These are phyloP conservation scores for Davidsoniella australis DNA, from an alignment of 2,329 filamentous ascomycete genomes.

Conservation along the genomic window DNA sequence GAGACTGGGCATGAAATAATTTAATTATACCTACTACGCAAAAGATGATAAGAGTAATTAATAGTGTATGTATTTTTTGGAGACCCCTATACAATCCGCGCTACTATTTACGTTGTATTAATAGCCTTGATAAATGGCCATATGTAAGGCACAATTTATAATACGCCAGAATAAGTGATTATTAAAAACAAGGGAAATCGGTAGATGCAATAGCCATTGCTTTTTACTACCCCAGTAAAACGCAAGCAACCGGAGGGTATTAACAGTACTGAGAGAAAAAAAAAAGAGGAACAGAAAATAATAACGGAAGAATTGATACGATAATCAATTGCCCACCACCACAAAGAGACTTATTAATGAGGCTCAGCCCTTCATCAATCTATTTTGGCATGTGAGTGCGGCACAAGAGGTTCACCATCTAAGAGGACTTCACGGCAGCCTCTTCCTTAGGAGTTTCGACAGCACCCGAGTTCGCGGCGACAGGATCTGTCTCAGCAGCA, in stretches of 20 bases:
- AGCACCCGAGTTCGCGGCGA: neutral
- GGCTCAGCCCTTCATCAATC: neutral
- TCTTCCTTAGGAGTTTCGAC: slow-evolving; percentile 2
- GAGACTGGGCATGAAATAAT: too few species aligned
- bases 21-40: too few species aligned
- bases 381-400: neutral
- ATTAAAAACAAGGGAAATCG: slow-evolving; percentile 1
- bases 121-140: neutral
- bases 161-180: neutral
- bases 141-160: neutral
- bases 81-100: too few species aligned
- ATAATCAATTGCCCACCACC: neutral
- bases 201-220: too few species aligned
- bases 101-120: too few species aligned
- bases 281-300: neutral
- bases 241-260: neutral
- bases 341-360: neutral
- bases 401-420: slow-evolving; percentile 12
- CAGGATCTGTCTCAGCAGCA: slow-evolving; percentile 9
- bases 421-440: slow-evolving; percentile 12
- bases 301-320: neutral
- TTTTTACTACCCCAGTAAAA: too few species aligned
- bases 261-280: slow-evolving; percentile 5
- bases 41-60: too few species aligned
- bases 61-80: too few species aligned